Evolutionary conservation across 192 early-diverging fungal species (phyloP).

Genomic region (Pilobolus umbonatus): DNA sequence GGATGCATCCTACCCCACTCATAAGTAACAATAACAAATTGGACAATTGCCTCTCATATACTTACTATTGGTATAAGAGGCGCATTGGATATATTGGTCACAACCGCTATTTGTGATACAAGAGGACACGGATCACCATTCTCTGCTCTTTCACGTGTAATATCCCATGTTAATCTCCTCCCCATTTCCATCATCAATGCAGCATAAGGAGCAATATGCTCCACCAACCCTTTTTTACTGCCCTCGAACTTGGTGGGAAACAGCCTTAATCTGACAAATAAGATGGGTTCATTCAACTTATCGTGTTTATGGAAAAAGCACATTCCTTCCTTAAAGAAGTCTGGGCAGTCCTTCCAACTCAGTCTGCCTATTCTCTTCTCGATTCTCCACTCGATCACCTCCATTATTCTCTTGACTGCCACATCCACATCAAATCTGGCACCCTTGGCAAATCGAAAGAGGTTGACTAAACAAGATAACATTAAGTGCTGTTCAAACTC

Average conservation of each 20-base stretch:
- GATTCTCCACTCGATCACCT: slow-evolving; percentile 34
- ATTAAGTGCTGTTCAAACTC: background rate
- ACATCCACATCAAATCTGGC: slow-evolving; percentile 19
- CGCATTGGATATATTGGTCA: slow-evolving; percentile 24
- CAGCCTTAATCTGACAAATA: slow-evolving; percentile 26
- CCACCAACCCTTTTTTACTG: slow-evolving; percentile 4
- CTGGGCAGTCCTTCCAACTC: slow-evolving; percentile 6
- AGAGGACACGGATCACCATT: slow-evolving; percentile 7
- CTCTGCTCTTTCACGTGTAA: slow-evolving; percentile 14
- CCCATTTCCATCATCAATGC: slow-evolving; percentile 36
- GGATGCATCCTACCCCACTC: slow-evolving; percentile 8
- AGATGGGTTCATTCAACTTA: slow-evolving; percentile 25
- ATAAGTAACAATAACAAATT: background rate
- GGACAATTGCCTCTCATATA: background rate
- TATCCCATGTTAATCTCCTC: slow-evolving; percentile 34
- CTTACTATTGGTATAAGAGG: slow-evolving; percentile 26
- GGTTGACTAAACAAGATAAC: slow-evolving; percentile 23
- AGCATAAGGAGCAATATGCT: slow-evolving; percentile 28
- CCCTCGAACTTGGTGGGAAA: slow-evolving; percentile 19
- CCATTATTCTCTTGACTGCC: slow-evolving; percentile 17
- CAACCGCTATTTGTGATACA: slow-evolving; percentile 20
- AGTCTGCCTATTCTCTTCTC: slow-evolving; percentile 26
- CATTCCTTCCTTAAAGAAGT: slow-evolving; percentile 20
- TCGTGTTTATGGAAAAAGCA: slow-evolving; percentile 34
- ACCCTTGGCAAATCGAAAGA: slow-evolving; percentile 36